Base-by-base conservation (phyloP, 192 early-diverging fungal genomes). In the Coemansia sp. region DNA sequence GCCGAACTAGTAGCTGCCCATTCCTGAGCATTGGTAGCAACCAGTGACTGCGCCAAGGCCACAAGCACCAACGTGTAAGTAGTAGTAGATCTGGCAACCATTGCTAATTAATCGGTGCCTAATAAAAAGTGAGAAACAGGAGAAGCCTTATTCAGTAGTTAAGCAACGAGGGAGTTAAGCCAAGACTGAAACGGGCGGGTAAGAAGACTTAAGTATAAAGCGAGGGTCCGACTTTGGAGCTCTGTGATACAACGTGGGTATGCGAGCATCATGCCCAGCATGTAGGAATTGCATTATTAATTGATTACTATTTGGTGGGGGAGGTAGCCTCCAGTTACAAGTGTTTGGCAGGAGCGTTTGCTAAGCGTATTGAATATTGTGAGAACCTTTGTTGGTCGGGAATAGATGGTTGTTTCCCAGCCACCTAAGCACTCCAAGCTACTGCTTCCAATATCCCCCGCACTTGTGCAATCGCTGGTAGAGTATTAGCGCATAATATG, bases 51-150 rank as follows among this genome's bases (percentile, higher is more conserved):
- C 14, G 77, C 60, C 7, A 74, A 23, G 4, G 69, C 60, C 48
- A 66, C 62, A 39, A 70, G 53, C 40, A 74, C 65, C 64, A 79
- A 46, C 21, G 77, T 46, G 40, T 79, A 79, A 5, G 71, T 62
- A 28, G 77, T 71, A 18, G 61, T 74, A 11, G 71, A 65, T 37
- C 50, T 74, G 45, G 36, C 39, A 21, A 71, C 68, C 77, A 79
- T 79, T 26, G 3, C 28, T 31, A 21, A 9, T 42, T 58, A n/a
- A 37, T 35, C 8, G 33, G 34, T 37, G 33, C 33, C 33, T 3
- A 46, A 35, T 14, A 16, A 34, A 31, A 56, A n/a, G 26, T 31
- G 31, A 55, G 1, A 31, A 28, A 31, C 5, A 55, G 11, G 26
- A 55, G 13, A 55, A 16, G 31, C 23, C 24, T 55, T 51, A 9